A percentile compares a stretch with the other conserved stretches of the same genome.
phyloP scores from a whole-genome alignment of 495 filamentous ascomycete species.

The Aspergillus kassunensis region DNA sequence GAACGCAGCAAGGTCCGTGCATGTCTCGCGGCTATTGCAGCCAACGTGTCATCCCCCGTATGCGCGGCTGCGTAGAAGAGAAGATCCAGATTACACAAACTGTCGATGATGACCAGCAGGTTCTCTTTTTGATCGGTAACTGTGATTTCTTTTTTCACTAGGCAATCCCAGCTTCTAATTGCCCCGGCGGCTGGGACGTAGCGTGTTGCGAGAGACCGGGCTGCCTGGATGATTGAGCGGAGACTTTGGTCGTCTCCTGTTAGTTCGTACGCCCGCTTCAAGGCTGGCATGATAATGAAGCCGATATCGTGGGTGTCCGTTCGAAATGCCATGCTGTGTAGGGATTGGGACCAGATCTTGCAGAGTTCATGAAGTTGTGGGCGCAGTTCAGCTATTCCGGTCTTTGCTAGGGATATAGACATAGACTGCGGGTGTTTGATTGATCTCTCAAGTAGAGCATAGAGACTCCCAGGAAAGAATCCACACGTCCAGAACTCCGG shows the following conservation, averaged over 20 bases:
- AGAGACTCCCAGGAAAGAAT: constrained; percentile 39
- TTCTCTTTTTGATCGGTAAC: no score
- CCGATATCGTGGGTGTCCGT: constrained; percentile 45
- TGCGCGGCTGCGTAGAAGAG: no score
- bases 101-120: no score
- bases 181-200: no score
- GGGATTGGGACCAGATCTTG: constrained; percentile 13
- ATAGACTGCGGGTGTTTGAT: constrained; percentile 23
- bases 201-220: no score
- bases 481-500: constrained; percentile 43
- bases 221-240: no score
- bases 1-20: no score
- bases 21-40: no score
- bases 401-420: not conserved
- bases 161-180: no score
- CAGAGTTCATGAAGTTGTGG: constrained; percentile 8
- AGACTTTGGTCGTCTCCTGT: constrained; percentile 25
- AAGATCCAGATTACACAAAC: no score
- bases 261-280: constrained; percentile 28
- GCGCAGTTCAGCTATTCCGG: not conserved
- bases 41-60: no score
- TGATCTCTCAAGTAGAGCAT: constrained; percentile 28
- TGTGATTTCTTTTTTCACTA: no score
- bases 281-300: constrained; percentile 37
- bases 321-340: constrained; percentile 20